phyloP scores from a whole-genome alignment of 225 moss, liverwort and hornwort species.

The Asterella californica region DNA sequence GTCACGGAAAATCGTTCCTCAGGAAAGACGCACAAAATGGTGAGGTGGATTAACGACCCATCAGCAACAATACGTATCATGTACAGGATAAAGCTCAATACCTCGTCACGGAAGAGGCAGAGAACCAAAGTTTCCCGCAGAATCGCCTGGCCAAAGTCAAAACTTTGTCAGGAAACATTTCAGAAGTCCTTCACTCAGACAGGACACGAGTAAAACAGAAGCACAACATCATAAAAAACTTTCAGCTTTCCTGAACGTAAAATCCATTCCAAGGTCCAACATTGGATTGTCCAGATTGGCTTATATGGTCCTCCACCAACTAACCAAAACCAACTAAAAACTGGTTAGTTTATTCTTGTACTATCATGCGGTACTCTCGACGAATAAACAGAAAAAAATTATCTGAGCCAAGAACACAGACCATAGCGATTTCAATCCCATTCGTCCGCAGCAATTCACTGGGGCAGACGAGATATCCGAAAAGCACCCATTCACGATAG shows the following conservation, averaged over 20 bases:
- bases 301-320: too few relatives aligned
- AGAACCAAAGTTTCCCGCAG: constrained; percentile 77
- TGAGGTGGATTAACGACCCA: background rate
- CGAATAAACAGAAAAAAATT: background rate
- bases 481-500: constrained; percentile 93
- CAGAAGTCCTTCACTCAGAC: background rate
- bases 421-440: constrained; percentile 90
- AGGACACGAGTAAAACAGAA: background rate
- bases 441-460: constrained; percentile 86
- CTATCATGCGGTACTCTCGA: background rate
- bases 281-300: background rate
- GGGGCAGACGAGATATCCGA: constrained; percentile 95
- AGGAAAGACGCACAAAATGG: background rate
- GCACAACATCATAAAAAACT: background rate
- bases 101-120: constrained; percentile 91
- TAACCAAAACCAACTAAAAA: background rate
- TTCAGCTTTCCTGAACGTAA: background rate
- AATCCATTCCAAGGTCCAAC: background rate
- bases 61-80: background rate
- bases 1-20: background rate
- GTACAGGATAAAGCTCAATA: constrained; percentile 18
- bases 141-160: constrained; percentile 46
- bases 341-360: background rate
- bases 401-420: constrained; percentile 21
- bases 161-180: background rate